These are phyloP conservation scores for Trypanosoma cruzi DNA, from an alignment of 208 protist genomes.

Conservation along the genomic window DNA sequence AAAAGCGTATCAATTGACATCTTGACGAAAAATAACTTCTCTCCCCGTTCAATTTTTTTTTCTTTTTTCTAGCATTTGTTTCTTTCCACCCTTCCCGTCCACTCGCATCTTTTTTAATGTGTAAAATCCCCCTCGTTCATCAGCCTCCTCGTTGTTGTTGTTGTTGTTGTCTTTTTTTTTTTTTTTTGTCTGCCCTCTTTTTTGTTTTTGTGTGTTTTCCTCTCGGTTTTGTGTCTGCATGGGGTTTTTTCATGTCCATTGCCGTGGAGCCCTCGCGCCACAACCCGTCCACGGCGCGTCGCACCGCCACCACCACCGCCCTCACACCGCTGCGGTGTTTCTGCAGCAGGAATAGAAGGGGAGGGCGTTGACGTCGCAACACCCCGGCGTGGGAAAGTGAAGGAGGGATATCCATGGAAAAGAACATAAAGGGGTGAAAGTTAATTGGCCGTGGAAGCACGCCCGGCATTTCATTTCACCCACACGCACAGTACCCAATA, in stretches of 20 bases:
- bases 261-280: neutral
- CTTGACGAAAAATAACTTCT: neutral
- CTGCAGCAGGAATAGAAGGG: neutral
- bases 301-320: neutral
- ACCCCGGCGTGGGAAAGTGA: neutral
- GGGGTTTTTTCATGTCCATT: neutral
- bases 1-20: neutral
- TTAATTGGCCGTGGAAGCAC: neutral
- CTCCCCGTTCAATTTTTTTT: neutral
- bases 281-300: too few species aligned
- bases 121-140: too few species aligned
- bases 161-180: constrained; percentile 9
- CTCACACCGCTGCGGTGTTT: too few species aligned
- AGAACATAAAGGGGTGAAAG: neutral
- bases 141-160: too few species aligned
- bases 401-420: neutral
- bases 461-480: neutral
- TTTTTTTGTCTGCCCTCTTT: neutral
- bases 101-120: too few species aligned
- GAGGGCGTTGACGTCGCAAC: too few species aligned
- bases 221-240: neutral
- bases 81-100: neutral
- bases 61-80: constrained; percentile 5
- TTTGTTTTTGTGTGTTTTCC: neutral
- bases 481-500: neutral